Conservation (phyloP, 108 stramenopile genomes). For the Nitzschia putrida region DNA sequence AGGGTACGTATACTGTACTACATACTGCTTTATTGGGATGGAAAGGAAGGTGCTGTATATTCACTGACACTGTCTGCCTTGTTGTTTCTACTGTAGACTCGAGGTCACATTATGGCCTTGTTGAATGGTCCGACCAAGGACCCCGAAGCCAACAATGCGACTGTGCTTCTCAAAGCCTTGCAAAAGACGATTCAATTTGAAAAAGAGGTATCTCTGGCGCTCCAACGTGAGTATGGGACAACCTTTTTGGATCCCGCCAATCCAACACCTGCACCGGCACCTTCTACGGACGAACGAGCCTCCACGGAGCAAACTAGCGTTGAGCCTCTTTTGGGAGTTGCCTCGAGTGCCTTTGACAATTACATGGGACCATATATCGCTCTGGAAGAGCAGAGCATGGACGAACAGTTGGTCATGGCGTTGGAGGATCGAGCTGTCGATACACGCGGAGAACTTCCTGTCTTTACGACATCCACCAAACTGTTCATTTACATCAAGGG, state of each 20-base stretch:
- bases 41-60: background rate
- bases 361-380: slow-evolving; percentile 96
- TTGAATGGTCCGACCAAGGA: slow-evolving; percentile 51
- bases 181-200: slow-evolving; percentile 96
- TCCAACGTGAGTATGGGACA: slow-evolving; percentile 74
- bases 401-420: slow-evolving; percentile 79
- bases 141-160: slow-evolving; percentile 79
- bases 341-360: slow-evolving; percentile 91
- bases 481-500: slow-evolving; percentile 98
- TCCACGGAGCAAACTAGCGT: slow-evolving; percentile 49
- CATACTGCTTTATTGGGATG: background rate
- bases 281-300: slow-evolving; percentile 30
- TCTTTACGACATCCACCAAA: slow-evolving; percentile 91
- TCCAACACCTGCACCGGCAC: slow-evolving; percentile 27
- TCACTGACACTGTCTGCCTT: background rate
- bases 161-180: slow-evolving; percentile 89
- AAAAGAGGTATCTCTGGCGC: slow-evolving; percentile 86
- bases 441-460: slow-evolving; percentile 86
- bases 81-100: slow-evolving; percentile 24
- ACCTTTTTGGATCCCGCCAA: slow-evolving; percentile 40
- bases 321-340: slow-evolving; percentile 72
- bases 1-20: slow-evolving; percentile 31
- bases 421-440: slow-evolving; percentile 83
- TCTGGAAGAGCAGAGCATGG: slow-evolving; percentile 90
- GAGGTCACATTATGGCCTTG: slow-evolving; percentile 48